Evolutionary conservation across 495 filamentous ascomycete species (phyloP), one percentile per base, ranked within the genome.

Genomic region (Hyaloscypha variabilis): DNA sequence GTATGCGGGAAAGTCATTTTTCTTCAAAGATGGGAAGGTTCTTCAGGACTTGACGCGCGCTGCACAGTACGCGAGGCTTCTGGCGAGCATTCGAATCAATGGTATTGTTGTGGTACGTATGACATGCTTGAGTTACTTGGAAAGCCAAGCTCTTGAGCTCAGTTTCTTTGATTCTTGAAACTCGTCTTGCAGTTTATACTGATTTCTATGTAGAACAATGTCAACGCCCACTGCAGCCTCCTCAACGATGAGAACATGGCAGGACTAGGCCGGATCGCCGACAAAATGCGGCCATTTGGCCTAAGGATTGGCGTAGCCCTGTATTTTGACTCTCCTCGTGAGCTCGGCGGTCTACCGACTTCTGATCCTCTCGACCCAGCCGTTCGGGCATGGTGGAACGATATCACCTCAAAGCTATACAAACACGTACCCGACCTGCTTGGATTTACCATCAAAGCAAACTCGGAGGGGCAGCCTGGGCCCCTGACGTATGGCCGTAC

Each of bases 391-490:
- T 92, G 82, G 81, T 92, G 89, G 88, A 72, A 74, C 0, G 77
- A 81, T 55, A 80, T 85, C 36, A 87, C 88, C 0, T 74, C 83
- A 62, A 73, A 81, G 57, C 75, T 92, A 21, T 90, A 90, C 69
- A 56, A 76, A 6, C 74, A 77, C 6, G 79, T 92, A 1, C 89
- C 89, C 0, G 89, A 92, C 72, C 72, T 90, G 69, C 83, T 83
- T 10, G 89, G 89, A 1, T 92, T 88, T 68, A 80, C 90, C n/a
- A 80, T 92, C 65, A 92, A 92, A 72, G 89, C 88, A 13, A 86
- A 88, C 72, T 88, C 85, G 19, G 89, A 92, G 69, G 89, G 89
- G 25, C 87, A 91, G 73, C 87, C 89, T 0, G 89, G 89, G 2
- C 89, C 89, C 1, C 66, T 87, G 53, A 87, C 85, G 3, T 91